Conservation (phyloP, 495 filamentous ascomycete species). For the Neurospora africana region DNA sequence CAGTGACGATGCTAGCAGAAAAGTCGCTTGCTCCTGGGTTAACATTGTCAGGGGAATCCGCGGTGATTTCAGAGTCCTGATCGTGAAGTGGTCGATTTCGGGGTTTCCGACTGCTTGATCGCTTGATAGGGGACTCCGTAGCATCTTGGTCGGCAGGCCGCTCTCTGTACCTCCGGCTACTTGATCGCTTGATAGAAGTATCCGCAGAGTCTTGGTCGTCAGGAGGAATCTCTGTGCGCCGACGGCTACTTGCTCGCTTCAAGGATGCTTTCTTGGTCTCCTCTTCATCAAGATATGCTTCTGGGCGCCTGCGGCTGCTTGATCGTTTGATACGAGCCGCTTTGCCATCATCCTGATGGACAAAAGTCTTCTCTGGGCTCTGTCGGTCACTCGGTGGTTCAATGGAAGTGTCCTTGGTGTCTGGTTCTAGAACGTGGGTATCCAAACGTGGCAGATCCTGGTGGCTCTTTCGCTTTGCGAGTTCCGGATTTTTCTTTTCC, state of each 20-base stretch:
- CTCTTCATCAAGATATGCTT: not conserved
- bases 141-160: not conserved
- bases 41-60: conserved; percentile 1
- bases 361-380: conserved; percentile 12
- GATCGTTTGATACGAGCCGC: not conserved
- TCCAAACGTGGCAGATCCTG: conserved; percentile 28
- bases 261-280: not conserved
- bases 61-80: not conserved
- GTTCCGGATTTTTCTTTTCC: conserved; percentile 9
- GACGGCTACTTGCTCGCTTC: not conserved
- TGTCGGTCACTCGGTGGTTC: conserved; percentile 13
- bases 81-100: not conserved
- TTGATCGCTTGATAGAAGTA: not conserved
- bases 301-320: conserved; percentile 1
- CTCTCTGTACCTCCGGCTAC: not conserved
- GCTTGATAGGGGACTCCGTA: not conserved
- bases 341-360: conserved; percentile 10
- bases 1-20: conserved; percentile 24
- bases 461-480: conserved; percentile 25
- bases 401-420: conserved; percentile 1
- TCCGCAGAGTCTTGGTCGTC: not conserved
- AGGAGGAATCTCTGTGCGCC: not conserved
- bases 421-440: conserved; percentile 14
- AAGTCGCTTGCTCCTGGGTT: conserved; percentile 15
- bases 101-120: not conserved